Conservation (phyloP, 2,329 filamentous ascomycete genomes). For the Pseudogymnoascus sp. region DNA sequence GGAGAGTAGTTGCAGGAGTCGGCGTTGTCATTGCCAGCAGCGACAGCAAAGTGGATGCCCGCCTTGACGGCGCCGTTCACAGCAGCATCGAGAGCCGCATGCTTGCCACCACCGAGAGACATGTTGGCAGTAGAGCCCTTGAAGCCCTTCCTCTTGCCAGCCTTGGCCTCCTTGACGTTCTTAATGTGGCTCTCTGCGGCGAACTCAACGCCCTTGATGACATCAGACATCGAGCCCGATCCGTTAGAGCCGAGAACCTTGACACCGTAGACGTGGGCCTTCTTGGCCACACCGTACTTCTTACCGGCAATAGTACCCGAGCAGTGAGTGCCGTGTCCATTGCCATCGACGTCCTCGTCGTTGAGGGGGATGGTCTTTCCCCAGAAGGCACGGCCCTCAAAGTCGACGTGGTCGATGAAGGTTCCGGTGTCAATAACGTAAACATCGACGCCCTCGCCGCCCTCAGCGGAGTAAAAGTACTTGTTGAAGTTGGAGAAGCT, state of each 20-base stretch:
- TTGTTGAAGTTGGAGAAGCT: constrained; percentile 95
- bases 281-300: constrained; percentile 99
- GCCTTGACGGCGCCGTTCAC: constrained; percentile 89
- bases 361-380: constrained; percentile 87
- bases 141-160: constrained; percentile 87
- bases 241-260: constrained; percentile 98
- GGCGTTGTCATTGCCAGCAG: constrained; percentile 96
- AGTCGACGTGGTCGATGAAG: constrained; percentile 90
- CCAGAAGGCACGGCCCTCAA: constrained; percentile 91
- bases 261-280: constrained; percentile 92
- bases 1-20: constrained; percentile 99
- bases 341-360: constrained; percentile 86
- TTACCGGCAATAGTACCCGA: constrained; percentile 95
- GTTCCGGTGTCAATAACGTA: constrained; percentile 98
- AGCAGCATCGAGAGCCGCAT: constrained; percentile 77
- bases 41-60: constrained; percentile 95
- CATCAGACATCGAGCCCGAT: constrained; percentile 96
- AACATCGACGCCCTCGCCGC: constrained; percentile 95
- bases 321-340: constrained; percentile 98
- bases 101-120: constrained; percentile 97
- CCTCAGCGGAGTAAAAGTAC: constrained; percentile 84
- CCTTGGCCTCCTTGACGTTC: constrained; percentile 70
- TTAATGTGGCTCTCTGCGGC: constrained; percentile 73
- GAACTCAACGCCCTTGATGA: constrained; percentile 96
- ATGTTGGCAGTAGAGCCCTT: constrained; percentile 99